Evolutionary conservation across 805 yeast genomes (phyloP), one percentile per base, ranked within the genome.

Genomic region (Candida rishiriensis): DNA sequence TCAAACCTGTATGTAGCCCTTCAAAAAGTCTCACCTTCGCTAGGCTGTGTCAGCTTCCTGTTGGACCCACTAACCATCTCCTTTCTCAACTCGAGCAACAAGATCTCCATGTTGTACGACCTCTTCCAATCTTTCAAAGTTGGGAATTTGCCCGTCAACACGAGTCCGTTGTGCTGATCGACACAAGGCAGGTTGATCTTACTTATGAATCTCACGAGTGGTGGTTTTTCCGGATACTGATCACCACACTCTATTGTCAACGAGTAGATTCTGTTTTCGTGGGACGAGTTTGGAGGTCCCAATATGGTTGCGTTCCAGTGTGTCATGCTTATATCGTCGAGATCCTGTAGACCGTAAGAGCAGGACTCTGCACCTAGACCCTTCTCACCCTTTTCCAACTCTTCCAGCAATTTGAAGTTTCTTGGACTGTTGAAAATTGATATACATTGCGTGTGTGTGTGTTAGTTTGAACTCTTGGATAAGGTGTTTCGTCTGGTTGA

Each of bases 241-340:
- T 78, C 80, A 16, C 89, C 97, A 63, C 97, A 90, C 50, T 79
- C 81, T 39, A 93, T 79, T 42, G 77, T 80, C 44, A 93, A 72
- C 31, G 88, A 83, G 64, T 93, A 93, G 50, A 93, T 93, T 60
- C 99, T 76, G 66, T 93, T 93, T 64, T 90, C 97, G 63, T 91
- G 97, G 26, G 78, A 79, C 50, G 74, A 62, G 44, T 62, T 64
- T 31, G 99, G 99, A 3, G 99, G 99, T 0, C 99, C 99, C 52
- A 93, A 71, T 41, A 93, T 91, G 30, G 99, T 93, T 11, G 97
- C 99, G 67, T 90, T 93, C 99, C 99, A 93, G 57, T 84, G 68
- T 10, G 96, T 85, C 95, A 93, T 88, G 41, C 89, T 72, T 53
- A 90, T 87, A 63, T 93, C 99, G 57, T 87, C 96, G 50, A 85